Evolutionary conservation across 164 flowering plant genomes (phyloP).

Genomic region (Vitis amurensis): DNA sequence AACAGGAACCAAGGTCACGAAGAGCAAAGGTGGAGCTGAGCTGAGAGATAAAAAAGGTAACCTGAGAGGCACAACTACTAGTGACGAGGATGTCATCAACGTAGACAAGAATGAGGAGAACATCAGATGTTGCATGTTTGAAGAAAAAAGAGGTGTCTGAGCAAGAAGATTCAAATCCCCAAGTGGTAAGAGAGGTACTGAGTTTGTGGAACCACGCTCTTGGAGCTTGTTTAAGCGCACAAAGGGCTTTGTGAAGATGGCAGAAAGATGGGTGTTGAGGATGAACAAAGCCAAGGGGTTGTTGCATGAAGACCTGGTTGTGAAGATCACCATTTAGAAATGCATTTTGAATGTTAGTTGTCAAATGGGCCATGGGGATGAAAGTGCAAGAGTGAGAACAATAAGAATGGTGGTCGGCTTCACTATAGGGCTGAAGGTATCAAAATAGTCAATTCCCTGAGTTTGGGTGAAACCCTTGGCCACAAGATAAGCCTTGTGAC

Average conservation of each 20-base stretch:
- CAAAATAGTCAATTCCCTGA: conserved; percentile 1
- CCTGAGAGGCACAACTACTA: no score
- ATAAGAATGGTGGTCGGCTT: conserved; percentile 4
- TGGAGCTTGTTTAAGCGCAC: conserved; percentile 15
- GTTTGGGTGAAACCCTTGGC: no score
- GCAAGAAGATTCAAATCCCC: not conserved
- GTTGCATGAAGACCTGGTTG: conserved; percentile 2
- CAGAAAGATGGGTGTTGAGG: not conserved
- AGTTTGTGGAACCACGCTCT: conserved; percentile 10
- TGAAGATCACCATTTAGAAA: conserved; percentile 3
- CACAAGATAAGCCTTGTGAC: no score
- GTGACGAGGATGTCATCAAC: not conserved
- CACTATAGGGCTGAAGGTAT: conserved; percentile 9
- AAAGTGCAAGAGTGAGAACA: conserved; percentile 2
- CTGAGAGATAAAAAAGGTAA: not conserved
- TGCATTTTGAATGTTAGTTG: conserved; percentile 8
- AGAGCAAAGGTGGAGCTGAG: not conserved
- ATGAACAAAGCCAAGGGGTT: conserved; percentile 2
- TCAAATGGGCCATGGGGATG: not conserved
- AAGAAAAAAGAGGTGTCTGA: not conserved
- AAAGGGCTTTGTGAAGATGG: conserved; percentile 1
- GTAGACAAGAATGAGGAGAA: not conserved
- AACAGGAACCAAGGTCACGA: not conserved
- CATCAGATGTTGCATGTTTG: not conserved
- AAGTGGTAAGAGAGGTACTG: not conserved